phyloP scores from a whole-genome alignment of 352 stramenopile species.

The Globisporangium heterothallicum region DNA sequence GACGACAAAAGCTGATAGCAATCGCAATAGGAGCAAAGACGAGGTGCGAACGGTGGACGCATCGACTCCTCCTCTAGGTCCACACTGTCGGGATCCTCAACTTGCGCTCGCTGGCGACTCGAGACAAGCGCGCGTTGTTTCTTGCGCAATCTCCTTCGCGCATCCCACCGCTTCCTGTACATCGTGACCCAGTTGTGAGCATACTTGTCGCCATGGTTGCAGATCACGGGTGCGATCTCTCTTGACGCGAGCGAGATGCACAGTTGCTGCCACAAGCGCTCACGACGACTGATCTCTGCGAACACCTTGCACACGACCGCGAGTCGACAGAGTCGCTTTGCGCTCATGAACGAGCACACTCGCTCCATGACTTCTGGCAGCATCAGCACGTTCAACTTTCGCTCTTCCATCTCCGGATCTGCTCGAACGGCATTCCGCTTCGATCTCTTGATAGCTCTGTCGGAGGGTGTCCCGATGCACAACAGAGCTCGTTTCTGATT shows the following conservation, averaged over 20 bases:
- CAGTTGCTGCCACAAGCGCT: conserved; percentile 37
- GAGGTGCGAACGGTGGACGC: conserved; percentile 16
- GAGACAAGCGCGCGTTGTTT: conserved; percentile 2
- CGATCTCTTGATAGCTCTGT: conserved; percentile 14
- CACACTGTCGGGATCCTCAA: background rate
- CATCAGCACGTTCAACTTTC: conserved; percentile 43
- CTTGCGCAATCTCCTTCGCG: conserved; percentile 2
- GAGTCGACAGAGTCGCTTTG: conserved; percentile 60
- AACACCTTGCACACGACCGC: conserved; percentile 46
- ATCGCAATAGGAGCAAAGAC: conserved; percentile 30
- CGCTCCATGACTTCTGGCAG: conserved; percentile 62
- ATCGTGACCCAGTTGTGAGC: conserved; percentile 19
- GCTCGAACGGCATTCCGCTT: conserved; percentile 6
- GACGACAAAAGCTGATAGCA: conserved; percentile 32
- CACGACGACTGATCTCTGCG: conserved; percentile 25
- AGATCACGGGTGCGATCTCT: conserved; percentile 14
- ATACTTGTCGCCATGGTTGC: conserved; percentile 23
- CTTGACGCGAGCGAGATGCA: conserved; percentile 20
- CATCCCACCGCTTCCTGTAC: conserved; percentile 13
- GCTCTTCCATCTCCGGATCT: conserved; percentile 31
- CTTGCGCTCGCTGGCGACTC: conserved; percentile 1
- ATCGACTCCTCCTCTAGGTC: background rate
- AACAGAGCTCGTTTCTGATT: background rate
- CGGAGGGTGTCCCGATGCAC: too few relatives aligned
- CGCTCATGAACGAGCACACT: conserved; percentile 66